Evolutionary conservation across 208 protist genomes (phyloP), one percentile per base, ranked within the genome.

Genomic region (Kentomonas sorsogonicus): DNA sequence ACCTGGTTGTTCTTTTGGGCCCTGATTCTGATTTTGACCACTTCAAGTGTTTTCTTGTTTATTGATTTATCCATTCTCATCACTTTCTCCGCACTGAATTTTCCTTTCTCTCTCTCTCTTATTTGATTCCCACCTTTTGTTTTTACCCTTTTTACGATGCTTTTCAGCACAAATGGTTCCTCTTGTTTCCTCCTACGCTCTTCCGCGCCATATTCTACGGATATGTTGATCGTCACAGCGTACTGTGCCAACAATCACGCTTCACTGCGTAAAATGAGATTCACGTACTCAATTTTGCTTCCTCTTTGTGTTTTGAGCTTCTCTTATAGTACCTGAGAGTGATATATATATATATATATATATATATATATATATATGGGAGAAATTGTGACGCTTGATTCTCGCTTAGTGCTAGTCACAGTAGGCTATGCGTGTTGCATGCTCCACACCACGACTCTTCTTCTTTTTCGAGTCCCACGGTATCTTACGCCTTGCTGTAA

Each of bases 321-420:
- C n/a, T n/a, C n/a, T n/a, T n/a, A n/a, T n/a, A n/a, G n/a, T n/a
- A n/a, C n/a, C n/a, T n/a, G n/a, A n/a, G n/a, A 18, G 13, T 52
- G 46, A 33, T 41, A 22, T 51, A 46, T 51, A 50, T 62, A 51
- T 62, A 9, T 62, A 41, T 51, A 23, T 40, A 52, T 62, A 51
- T 38, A 40, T 36, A 1, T 31, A 41, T 15, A 51, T 45, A 51
- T 25, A 7, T 25, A 44, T 16, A 51, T 56, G 48, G 50, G 47
- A 53, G 11, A 31, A 3, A 13, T 22, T 16, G n/a, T 41, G 13
- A 46, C 13, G 16, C n/a, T n/a, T n/a, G n/a, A n/a, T n/a, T n/a
- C n/a, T n/a, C n/a, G n/a, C n/a, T n/a, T n/a, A n/a, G n/a, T n/a
- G n/a, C n/a, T n/a, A n/a, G n/a, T n/a, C n/a, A n/a, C n/a, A n/a